phyloP scores from a whole-genome alignment of 179 eudicot genomes.

The Spergularia azorica region DNA sequence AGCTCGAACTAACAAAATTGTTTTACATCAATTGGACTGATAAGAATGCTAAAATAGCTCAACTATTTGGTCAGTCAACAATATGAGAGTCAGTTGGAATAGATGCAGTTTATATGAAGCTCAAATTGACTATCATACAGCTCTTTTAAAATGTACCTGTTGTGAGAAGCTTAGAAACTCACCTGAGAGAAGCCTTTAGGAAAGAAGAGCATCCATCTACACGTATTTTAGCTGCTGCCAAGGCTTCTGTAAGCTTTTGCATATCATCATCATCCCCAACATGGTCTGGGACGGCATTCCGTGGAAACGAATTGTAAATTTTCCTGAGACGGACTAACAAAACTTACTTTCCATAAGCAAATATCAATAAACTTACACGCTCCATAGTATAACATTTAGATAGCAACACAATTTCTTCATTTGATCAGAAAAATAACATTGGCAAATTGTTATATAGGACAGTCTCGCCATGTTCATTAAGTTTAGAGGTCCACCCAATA shows the following conservation, averaged over 20 bases:
- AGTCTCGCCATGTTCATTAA: too few relatives aligned
- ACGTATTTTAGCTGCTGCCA: slow-evolving; percentile 89
- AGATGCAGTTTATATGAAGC: not conserved
- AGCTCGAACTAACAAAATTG: not conserved
- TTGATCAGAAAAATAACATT: too few relatives aligned
- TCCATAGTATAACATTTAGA: not conserved
- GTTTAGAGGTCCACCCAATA: too few relatives aligned
- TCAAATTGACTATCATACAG: slow-evolving; percentile 6
- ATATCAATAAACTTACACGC: not conserved
- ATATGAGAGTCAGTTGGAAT: not conserved
- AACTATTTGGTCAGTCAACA: not conserved
- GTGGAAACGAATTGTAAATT: slow-evolving; percentile 79
- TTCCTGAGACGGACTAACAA: slow-evolving; percentile 73
- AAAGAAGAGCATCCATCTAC: slow-evolving; percentile 88
- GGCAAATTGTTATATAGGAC: not conserved
- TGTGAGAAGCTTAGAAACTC: slow-evolving; percentile 24
- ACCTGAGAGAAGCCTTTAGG: slow-evolving; percentile 88
- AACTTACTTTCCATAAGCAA: slow-evolving; percentile 31
- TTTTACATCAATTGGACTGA: not conserved
- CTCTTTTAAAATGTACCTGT: not conserved
- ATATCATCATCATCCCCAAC: slow-evolving; percentile 83
- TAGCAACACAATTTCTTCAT: too few relatives aligned
- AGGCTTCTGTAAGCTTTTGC: slow-evolving; percentile 83
- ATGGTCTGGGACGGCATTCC: slow-evolving; percentile 67
- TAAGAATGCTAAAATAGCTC: slow-evolving; percentile 13